Conservation (phyloP, 2,329 filamentous ascomycete species). For the Gaeumannomyces sp. region DNA sequence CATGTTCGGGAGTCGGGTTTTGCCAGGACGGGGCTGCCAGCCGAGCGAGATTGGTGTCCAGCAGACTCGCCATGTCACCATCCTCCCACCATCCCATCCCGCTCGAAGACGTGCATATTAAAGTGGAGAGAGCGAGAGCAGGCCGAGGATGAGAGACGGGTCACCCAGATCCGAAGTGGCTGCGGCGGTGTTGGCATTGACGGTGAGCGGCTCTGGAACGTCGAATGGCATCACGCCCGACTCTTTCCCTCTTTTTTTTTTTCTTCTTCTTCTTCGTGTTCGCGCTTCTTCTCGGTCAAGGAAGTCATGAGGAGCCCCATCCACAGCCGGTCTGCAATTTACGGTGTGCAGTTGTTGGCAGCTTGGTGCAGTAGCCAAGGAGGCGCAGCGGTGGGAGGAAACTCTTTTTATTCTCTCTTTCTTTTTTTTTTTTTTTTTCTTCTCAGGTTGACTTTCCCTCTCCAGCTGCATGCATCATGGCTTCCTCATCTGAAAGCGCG, state of each 20-base stretch:
- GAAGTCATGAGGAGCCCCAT: too few relatives aligned
- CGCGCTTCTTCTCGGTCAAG: too few relatives aligned
- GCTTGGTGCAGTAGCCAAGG: too few relatives aligned
- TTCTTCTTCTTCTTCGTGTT: not conserved
- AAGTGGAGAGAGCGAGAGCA: not conserved
- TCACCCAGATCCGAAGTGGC: not conserved
- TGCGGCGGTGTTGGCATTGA: not conserved
- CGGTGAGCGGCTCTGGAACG: not conserved
- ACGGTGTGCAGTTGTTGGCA: too few relatives aligned
- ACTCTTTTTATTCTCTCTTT: too few relatives aligned
- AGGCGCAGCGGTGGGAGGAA: too few relatives aligned
- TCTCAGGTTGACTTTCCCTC: not conserved
- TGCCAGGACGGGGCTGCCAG: constrained; percentile 1
- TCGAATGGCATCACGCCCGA: not conserved
- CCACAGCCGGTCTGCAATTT: too few relatives aligned
- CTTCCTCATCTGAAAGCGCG: not conserved
- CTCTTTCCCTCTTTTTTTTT: not conserved
- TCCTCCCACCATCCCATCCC: constrained; percentile 2
- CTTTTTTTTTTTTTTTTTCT: not conserved
- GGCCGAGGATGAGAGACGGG: not conserved
- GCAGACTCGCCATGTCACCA: not conserved
- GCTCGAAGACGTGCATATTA: not conserved
- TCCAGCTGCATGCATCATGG: not conserved
- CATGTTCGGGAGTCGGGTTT: not conserved
- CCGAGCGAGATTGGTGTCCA: not conserved